phyloP scores from a whole-genome alignment of 495 filamentous ascomycete genomes.

The Aspergillus sclerotiicarbonarius region DNA sequence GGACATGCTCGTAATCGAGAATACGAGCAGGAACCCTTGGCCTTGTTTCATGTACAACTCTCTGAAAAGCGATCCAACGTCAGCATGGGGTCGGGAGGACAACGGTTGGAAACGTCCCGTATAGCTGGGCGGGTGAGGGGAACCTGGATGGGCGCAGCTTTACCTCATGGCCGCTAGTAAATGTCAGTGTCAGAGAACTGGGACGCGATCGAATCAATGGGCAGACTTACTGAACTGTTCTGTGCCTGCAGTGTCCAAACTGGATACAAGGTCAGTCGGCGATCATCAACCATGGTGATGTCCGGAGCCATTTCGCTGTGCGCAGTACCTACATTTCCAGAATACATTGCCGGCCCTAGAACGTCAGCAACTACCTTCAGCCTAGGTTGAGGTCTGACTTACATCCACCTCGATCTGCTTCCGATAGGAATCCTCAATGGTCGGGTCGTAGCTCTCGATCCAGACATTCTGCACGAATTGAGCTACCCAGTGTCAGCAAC shows the following conservation, averaged over 20 bases:
- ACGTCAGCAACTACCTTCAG: conserved; percentile 23
- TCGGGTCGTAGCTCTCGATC: conserved; percentile 99
- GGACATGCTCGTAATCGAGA: conserved; percentile 87
- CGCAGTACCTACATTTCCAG: conserved; percentile 77
- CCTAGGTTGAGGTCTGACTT: conserved; percentile 35
- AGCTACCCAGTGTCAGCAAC: conserved; percentile 51
- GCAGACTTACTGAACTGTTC: conserved; percentile 88
- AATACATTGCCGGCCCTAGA: conserved; percentile 83
- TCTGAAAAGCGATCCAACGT: conserved; percentile 41
- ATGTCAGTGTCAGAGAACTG: conserved; percentile 26
- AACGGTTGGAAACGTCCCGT: conserved; percentile 10
- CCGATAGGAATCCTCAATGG: conserved; percentile 96
- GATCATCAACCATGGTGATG: not conserved
- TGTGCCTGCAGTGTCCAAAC: conserved; percentile 93
- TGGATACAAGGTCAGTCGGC: conserved; percentile 31
- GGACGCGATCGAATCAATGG: conserved; percentile 4
- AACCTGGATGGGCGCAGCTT: conserved; percentile 13
- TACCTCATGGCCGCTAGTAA: conserved; percentile 68
- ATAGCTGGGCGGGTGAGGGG: not conserved
- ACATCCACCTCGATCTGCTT: conserved; percentile 96
- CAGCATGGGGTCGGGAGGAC: conserved; percentile 5
- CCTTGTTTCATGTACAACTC: conserved; percentile 97
- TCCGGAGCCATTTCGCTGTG: no score
- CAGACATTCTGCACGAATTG: conserved; percentile 99
- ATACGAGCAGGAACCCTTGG: conserved; percentile 96